phyloP scores from a whole-genome alignment of 768 basidiomycete species.

The Suillus brevipes region DNA sequence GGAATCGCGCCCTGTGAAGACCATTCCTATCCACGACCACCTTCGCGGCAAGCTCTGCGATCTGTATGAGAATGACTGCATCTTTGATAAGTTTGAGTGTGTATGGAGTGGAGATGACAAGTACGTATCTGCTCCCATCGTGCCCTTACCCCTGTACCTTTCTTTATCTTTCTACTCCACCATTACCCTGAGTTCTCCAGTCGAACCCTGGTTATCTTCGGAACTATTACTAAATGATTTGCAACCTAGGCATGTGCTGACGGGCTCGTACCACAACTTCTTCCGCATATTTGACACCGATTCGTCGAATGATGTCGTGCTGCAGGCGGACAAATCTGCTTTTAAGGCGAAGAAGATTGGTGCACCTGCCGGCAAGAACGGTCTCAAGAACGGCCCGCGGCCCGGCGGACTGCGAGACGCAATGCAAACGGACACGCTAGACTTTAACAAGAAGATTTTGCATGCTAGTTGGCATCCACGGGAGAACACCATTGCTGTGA shows the following conservation, averaged over 20 bases:
- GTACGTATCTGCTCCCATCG: slow-evolving; percentile 52
- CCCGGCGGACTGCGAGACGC: slow-evolving; percentile 71
- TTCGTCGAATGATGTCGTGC: slow-evolving; percentile 80
- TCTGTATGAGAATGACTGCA: slow-evolving; percentile 99
- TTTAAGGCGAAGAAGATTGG: slow-evolving; percentile 99
- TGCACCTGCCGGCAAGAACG: slow-evolving; percentile 72
- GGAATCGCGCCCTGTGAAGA: slow-evolving; percentile 95
- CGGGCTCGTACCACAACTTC: slow-evolving; percentile 99
- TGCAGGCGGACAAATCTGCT: slow-evolving; percentile 98
- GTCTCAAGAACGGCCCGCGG: slow-evolving; percentile 71
- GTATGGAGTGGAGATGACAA: slow-evolving; percentile 95
- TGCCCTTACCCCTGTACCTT: slow-evolving; percentile 2
- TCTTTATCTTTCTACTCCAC: slow-evolving; percentile 14
- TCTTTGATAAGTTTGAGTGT: slow-evolving; percentile 99
- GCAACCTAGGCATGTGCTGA: slow-evolving; percentile 79
- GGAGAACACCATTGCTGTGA: slow-evolving; percentile 96
- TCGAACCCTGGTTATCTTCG: slow-evolving; percentile 23
- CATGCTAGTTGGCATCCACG: slow-evolving; percentile 97
- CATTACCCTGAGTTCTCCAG: neutral
- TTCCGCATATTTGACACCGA: slow-evolving; percentile 99
- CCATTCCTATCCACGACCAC: slow-evolving; percentile 98
- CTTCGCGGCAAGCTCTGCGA: slow-evolving; percentile 97
- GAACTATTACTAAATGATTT: slow-evolving; percentile 12
- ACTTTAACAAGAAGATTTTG: slow-evolving; percentile 97
- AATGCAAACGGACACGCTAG: slow-evolving; percentile 83